A percentile compares a stretch with the other conserved stretches of the same genome.
These are phyloP conservation scores for Neurospora tetrasperma DNA, from an alignment of 495 filamentous ascomycete species.

Conservation along the genomic window DNA sequence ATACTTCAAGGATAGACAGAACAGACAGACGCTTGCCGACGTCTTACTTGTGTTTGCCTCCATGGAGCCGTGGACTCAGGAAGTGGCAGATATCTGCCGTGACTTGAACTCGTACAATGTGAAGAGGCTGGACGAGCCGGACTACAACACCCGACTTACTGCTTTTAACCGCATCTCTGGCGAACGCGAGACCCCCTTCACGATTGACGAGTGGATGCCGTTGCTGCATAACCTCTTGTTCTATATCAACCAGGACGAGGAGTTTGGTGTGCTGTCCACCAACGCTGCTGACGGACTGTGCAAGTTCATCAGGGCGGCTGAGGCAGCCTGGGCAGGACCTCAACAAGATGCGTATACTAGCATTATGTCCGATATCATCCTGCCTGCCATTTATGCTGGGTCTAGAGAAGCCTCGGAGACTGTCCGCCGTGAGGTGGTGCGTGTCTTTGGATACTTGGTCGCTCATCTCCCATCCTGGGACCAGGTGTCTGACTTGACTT, in stretches of 20 bases:
- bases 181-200: conserved; percentile 40
- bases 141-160: conserved; percentile 69
- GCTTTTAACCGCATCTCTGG: conserved; percentile 70
- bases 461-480: conserved; percentile 56
- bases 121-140: conserved; percentile 64
- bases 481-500: conserved; percentile 62
- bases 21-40: conserved; percentile 57
- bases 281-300: conserved; percentile 74
- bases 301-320: conserved; percentile 59
- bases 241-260: conserved; percentile 77
- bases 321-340: conserved; percentile 20
- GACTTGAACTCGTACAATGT: conserved; percentile 68
- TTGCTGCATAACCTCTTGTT: conserved; percentile 83
- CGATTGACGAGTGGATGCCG: conserved; percentile 78
- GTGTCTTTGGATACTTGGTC: conserved; percentile 67
- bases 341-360: conserved; percentile 30
- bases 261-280: conserved; percentile 67
- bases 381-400: conserved; percentile 68
- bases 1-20: conserved; percentile 71
- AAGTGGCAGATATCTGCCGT: conserved; percentile 60
- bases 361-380: conserved; percentile 50
- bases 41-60: conserved; percentile 60
- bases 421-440: conserved; percentile 69
- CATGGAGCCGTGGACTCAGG: conserved; percentile 46
- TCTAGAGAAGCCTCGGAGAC: conserved; percentile 69